Evolutionary conservation across 305 asterid genomes (phyloP), one percentile per base, ranked within the genome.

Genomic region (Fraxinus xanthoxyloides): DNA sequence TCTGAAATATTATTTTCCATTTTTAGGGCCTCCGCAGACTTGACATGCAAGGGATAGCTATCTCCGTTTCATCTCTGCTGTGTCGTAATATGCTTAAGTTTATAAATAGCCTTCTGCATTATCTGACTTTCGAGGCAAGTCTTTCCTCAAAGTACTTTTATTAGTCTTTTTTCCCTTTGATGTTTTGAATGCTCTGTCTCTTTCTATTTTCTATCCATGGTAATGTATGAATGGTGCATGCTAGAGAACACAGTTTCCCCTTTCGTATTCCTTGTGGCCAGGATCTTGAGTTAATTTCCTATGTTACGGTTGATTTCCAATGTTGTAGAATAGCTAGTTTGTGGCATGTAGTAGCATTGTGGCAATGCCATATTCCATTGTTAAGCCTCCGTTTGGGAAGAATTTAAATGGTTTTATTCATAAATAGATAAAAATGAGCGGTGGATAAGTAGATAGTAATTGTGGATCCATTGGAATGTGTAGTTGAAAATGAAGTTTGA

Each of bases 31-130:
- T 90, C 81, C 94, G 98, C 81, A 87, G 90, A 81, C 93, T 90
- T 84, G 98, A 96, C 88, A 96, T 92, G 98, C 97, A 94, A 90
- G 99, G 98, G 83, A 96, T 91, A 90, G 90, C 93, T 79, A 90
- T 94, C 84, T 91, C 97, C 34, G 92, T 93, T 79, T 96, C 99
- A 85, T 94, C 99, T 80, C 89, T 96, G 92, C 89, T 94, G 81
- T 96, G 99, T 85, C 98, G 98, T 72, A 92, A 90, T 87, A 94
- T 96, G 99, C 98, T 94, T 61, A 94, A 92, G 85, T 96, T 96
- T 88, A 93, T 96, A 85, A 94, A 94, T 82, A 94, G 98, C 88
- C 97, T 96, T 82, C 90, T 96, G 61, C 99, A 94, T 90, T 94
- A 96, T 84, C 87, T 96, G 91, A 96, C 99, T 70, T 96, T 92